phyloP scores from a whole-genome alignment of 192 early-diverging fungal species.

The Allomyces macrogynus region DNA sequence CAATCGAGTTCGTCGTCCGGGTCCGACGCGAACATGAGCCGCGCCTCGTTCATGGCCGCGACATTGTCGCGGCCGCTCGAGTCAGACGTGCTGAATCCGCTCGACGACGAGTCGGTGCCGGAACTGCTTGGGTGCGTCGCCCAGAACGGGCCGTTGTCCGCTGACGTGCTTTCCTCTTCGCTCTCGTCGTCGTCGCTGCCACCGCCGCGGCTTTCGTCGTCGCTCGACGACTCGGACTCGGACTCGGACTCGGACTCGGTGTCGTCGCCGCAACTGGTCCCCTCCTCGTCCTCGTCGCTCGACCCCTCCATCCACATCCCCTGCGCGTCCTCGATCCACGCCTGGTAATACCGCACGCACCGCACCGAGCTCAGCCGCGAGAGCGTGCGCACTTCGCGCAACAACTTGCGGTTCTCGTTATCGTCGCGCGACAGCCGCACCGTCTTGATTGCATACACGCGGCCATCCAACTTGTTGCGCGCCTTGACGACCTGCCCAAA shows the following conservation, averaged over 20 bases:
- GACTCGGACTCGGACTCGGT: too few species aligned
- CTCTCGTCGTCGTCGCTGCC: too few species aligned
- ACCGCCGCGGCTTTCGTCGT: too few species aligned
- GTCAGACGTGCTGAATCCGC: constrained; percentile 9
- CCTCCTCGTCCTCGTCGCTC: not conserved
- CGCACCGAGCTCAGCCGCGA: constrained; percentile 75
- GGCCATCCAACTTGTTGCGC: constrained; percentile 56
- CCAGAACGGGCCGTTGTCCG: too few species aligned
- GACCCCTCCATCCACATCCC: not conserved
- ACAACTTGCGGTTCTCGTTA: constrained; percentile 58
- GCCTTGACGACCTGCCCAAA: constrained; percentile 94
- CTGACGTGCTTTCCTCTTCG: too few species aligned
- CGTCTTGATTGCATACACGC: constrained; percentile 81
- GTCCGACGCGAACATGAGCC: constrained; percentile 11
- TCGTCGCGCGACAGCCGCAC: constrained; percentile 61
- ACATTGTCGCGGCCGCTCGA: constrained; percentile 11
- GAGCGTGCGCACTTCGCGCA: constrained; percentile 77
- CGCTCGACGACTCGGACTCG: too few species aligned
- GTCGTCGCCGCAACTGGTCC: too few species aligned
- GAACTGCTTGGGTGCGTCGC: too few species aligned
- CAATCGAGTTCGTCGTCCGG: constrained; percentile 4
- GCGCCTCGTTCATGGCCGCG: constrained; percentile 16
- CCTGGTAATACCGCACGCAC: constrained; percentile 72
- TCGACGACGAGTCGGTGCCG: constrained; percentile 7
- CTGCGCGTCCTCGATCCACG: constrained; percentile 67